A percentile compares a stretch with the other conserved stretches of the same genome.
Evolutionary conservation across 768 basidiomycete genomes (phyloP).

Genomic region (Hysterangium stoloniferum): DNA sequence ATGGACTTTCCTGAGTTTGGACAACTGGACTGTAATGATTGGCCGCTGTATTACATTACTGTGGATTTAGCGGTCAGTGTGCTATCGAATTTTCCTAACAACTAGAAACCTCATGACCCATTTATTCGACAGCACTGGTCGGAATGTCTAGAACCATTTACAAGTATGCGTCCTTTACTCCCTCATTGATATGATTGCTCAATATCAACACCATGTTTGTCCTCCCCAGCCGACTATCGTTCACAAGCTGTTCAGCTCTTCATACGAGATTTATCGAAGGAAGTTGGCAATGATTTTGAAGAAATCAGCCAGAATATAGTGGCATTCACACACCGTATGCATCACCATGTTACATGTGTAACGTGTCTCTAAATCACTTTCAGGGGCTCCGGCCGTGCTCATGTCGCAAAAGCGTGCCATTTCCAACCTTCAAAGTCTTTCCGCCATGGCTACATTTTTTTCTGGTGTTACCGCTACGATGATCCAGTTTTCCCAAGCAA

Average conservation of each 20-base stretch:
- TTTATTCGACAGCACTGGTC: constrained; percentile 1
- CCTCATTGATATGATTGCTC: background rate
- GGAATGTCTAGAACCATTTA: background rate
- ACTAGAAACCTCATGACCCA: background rate
- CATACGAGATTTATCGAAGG: background rate
- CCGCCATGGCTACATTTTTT: constrained; percentile 4
- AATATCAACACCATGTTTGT: background rate
- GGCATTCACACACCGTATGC: background rate
- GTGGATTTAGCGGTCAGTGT: background rate
- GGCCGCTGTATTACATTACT: background rate
- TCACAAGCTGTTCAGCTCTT: background rate
- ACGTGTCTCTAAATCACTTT: background rate
- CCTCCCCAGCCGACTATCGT: background rate
- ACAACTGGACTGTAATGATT: background rate
- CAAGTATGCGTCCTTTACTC: too few relatives aligned
- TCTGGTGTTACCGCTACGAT: constrained; percentile 1
- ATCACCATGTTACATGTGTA: background rate
- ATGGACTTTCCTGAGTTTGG: background rate
- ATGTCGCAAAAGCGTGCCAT: background rate
- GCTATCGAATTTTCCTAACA: background rate
- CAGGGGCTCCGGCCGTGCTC: background rate
- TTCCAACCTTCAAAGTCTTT: background rate
- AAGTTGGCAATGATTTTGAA: background rate
- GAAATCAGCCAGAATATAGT: background rate
- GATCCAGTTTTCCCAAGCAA: background rate